A percentile compares a stretch with the other conserved stretches of the same genome.
phyloP scores from a whole-genome alignment of 1,139 yeast species.

The Suhomyces terraborum region DNA sequence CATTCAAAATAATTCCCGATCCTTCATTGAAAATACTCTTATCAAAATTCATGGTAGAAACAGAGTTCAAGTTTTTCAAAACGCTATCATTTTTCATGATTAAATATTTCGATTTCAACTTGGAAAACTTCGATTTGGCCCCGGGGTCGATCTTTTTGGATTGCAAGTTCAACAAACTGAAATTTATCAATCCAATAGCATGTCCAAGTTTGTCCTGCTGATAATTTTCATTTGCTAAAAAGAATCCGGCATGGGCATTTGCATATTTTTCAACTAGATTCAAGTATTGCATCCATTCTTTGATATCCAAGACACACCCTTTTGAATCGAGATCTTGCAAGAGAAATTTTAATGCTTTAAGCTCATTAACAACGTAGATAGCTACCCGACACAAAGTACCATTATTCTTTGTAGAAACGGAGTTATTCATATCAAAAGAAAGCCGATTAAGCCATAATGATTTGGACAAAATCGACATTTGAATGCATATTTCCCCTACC shows the following conservation, averaged over 20 bases:
- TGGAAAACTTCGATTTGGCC: conserved; percentile 20
- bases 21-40: conserved; percentile 37
- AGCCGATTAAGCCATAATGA: conserved; percentile 43
- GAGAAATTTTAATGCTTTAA: conserved; percentile 20
- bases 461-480: conserved; percentile 44
- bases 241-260: conserved; percentile 45
- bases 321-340: conserved; percentile 7
- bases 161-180: conserved; percentile 41
- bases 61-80: conserved; percentile 37
- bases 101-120: conserved; percentile 31
- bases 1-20: conserved; percentile 42
- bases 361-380: conserved; percentile 39
- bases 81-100: conserved; percentile 34
- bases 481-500: conserved; percentile 36
- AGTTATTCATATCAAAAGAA: conserved; percentile 29
- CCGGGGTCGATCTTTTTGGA: conserved; percentile 29
- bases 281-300: conserved; percentile 40
- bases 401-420: conserved; percentile 37
- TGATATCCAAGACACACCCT: conserved; percentile 19
- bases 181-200: conserved; percentile 47
- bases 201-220: conserved; percentile 44
- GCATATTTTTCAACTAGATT: conserved; percentile 37
- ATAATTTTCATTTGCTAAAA: conserved; percentile 45
- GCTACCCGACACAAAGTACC: conserved; percentile 48
- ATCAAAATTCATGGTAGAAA: conserved; percentile 39